Percentiles rank a stretch among this genome's conserved stretches.
Conservation (phyloP, 202 grass and related monocot genomes). For the Saccharum hybrid region DNA sequence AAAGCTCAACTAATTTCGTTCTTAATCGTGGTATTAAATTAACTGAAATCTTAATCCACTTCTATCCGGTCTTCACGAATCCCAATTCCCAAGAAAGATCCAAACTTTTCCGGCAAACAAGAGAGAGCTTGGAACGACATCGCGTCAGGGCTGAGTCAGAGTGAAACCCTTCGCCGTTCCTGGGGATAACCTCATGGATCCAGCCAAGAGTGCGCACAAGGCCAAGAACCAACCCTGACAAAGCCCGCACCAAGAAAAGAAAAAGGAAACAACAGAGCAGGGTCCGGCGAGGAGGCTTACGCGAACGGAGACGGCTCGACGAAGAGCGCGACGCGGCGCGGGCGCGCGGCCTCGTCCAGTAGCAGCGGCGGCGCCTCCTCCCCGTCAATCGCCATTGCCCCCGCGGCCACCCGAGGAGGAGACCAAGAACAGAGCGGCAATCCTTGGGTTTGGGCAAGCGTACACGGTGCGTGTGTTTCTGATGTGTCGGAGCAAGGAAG, state of each 20-base stretch:
- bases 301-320: constrained; percentile 94
- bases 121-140: not conserved
- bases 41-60: not conserved
- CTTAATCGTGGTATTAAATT: not conserved
- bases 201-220: not conserved
- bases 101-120: constrained; percentile 16
- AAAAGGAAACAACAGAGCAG: not conserved
- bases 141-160: not conserved
- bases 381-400: constrained; percentile 39
- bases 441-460: not conserved
- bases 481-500: constrained; percentile 25
- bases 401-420: not conserved
- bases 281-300: constrained; percentile 26
- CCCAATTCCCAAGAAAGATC: constrained; percentile 20
- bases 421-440: not conserved
- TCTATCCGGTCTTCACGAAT: not conserved
- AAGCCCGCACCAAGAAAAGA: constrained; percentile 22
- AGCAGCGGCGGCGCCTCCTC: constrained; percentile 48
- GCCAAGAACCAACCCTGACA: not conserved
- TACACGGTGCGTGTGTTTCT: not conserved
- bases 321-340: constrained; percentile 81
- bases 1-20: not conserved
- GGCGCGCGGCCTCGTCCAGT: constrained; percentile 46
- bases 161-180: not conserved
- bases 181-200: not conserved